A percentile compares a stretch with the other conserved stretches of the same genome.
Evolutionary conservation across 179 eudicot species (phyloP).

Genomic region (Gypsophila paniculata): DNA sequence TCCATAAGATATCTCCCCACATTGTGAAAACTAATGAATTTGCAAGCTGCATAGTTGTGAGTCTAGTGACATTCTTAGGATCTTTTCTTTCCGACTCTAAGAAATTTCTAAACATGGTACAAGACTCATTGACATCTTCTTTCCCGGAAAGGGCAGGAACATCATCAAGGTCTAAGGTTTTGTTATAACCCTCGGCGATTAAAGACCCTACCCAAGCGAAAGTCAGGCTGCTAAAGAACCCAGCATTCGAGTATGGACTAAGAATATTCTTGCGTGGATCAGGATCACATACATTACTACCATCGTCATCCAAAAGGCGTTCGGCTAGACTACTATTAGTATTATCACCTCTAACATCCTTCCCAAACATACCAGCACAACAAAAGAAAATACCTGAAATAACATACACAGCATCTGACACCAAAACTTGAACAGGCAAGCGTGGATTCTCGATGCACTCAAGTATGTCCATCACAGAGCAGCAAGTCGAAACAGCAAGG

Average conservation of each 20-base stretch:
- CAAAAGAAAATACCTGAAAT: conserved; percentile 42
- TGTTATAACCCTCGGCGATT: conserved; percentile 47
- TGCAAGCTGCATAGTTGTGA: too few relatives aligned
- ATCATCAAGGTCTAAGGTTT: conserved; percentile 60
- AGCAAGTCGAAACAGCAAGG: conserved; percentile 38
- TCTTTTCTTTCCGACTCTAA: too few relatives aligned
- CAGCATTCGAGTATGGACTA: conserved; percentile 45
- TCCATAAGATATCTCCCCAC: conserved; percentile 43
- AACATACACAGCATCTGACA: conserved; percentile 48
- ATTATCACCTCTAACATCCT: conserved; percentile 16
- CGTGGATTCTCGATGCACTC: too few relatives aligned
- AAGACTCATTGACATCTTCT: conserved; percentile 48
- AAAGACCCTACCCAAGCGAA: conserved; percentile 68
- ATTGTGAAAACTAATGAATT: conserved; percentile 45
- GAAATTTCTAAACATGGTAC: conserved; percentile 33
- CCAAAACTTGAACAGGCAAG: too few relatives aligned
- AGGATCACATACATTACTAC: conserved; percentile 3
- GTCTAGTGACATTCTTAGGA: too few relatives aligned
- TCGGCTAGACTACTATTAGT: conserved; percentile 44
- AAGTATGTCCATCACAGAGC: too few relatives aligned
- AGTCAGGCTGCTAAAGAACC: conserved; percentile 46
- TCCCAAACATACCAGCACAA: conserved; percentile 43
- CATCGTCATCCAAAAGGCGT: conserved; percentile 51
- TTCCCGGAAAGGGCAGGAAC: conserved; percentile 49
- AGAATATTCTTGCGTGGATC: too few relatives aligned